phyloP scores from a whole-genome alignment of 164 flowering plant species.

The Berberis vulgaris region DNA sequence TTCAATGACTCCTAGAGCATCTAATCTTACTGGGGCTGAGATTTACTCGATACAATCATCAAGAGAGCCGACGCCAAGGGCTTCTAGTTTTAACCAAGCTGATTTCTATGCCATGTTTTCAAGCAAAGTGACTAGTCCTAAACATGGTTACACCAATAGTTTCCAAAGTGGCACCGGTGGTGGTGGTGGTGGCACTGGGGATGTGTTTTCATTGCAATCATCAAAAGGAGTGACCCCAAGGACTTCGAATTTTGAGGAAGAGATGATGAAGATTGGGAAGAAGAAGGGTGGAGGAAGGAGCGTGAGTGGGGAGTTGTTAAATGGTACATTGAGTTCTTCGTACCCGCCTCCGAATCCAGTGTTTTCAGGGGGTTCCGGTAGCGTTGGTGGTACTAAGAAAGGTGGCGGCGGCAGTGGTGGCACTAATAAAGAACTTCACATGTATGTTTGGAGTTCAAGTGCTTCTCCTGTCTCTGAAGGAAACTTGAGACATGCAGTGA shows the following conservation, averaged over 20 bases:
- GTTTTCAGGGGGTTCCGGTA: constrained; percentile 18
- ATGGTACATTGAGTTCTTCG: constrained; percentile 25
- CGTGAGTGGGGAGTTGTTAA: constrained; percentile 63
- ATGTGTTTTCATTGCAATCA: constrained; percentile 59
- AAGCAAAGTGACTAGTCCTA: constrained; percentile 61
- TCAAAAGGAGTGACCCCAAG: constrained; percentile 72
- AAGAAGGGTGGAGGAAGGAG: constrained; percentile 47
- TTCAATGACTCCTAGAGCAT: constrained; percentile 65
- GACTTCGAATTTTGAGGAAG: constrained; percentile 76
- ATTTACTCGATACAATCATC: constrained; percentile 86
- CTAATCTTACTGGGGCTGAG: constrained; percentile 81
- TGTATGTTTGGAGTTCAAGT: constrained; percentile 96
- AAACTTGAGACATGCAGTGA: constrained; percentile 36
- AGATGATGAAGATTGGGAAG: constrained; percentile 37
- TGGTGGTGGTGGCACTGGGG: constrained; percentile 17
- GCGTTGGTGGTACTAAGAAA: constrained; percentile 26
- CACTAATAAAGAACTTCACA: constrained; percentile 58
- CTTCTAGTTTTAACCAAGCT: constrained; percentile 72
- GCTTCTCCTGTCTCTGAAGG: constrained; percentile 84
- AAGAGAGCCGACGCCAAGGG: constrained; percentile 76
- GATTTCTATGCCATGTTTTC: constrained; percentile 77
- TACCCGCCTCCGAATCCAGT: constrained; percentile 63
- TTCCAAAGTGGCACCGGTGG: constrained; percentile 16
- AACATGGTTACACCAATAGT: constrained; percentile 38
- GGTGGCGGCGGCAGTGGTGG: constrained; percentile 13